Conservation (phyloP, 208 protist genomes). For the Trypanosoma avium region DNA sequence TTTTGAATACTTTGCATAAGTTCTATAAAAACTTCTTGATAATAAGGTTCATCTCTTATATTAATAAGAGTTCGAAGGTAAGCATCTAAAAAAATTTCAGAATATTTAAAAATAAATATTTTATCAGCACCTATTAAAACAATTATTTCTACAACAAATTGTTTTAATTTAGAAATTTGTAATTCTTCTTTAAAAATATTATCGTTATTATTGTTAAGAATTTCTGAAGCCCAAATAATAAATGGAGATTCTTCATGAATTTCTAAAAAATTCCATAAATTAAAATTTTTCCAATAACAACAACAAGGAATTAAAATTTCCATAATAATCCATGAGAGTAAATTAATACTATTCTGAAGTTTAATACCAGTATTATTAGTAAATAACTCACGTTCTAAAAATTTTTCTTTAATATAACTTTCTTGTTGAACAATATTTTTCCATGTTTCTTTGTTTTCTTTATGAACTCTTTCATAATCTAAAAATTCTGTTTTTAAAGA, state of each 20-base stretch:
- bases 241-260: background rate
- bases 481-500: slow-evolving; percentile 4
- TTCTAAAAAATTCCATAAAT: background rate
- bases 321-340: background rate
- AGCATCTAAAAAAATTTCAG: slow-evolving; percentile 1
- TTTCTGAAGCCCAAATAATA: background rate
- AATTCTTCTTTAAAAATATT: background rate
- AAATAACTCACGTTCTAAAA: slow-evolving; percentile 10
- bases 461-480: background rate
- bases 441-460: background rate
- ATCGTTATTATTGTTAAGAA: background rate
- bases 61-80: slow-evolving; percentile 9
- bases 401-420: background rate
- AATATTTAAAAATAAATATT: background rate
- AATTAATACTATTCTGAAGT: background rate
- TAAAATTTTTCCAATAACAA: background rate
- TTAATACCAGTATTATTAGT: background rate
- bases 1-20: background rate
- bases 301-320: slow-evolving; percentile 2
- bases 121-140: slow-evolving; percentile 7
- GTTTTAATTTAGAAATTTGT: background rate
- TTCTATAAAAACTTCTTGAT: background rate
- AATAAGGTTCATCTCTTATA: background rate
- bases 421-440: background rate
- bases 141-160: background rate